A percentile compares a stretch with the other conserved stretches of the same genome.
phyloP scores from a whole-genome alignment of 352 stramenopile species.

The Bremia lactucae region DNA sequence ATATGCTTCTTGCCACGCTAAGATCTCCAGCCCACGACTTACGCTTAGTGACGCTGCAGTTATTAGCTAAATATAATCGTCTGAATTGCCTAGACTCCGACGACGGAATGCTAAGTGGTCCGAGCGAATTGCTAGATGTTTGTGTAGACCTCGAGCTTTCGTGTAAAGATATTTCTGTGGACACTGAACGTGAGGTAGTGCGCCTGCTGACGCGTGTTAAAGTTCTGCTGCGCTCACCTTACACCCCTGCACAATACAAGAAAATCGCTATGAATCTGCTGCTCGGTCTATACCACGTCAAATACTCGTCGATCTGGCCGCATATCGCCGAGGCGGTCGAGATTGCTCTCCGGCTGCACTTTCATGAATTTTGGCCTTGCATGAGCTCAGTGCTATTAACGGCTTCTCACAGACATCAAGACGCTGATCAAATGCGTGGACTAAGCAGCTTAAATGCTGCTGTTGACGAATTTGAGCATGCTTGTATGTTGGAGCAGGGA shows the following conservation, averaged over 20 bases:
- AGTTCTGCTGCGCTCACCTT: slow-evolving; percentile 51
- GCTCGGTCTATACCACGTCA: slow-evolving; percentile 80
- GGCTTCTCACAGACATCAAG: slow-evolving; percentile 35
- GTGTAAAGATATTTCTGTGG: slow-evolving; percentile 42
- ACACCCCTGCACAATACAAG: slow-evolving; percentile 76
- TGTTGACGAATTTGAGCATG: slow-evolving; percentile 30
- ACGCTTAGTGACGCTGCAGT: slow-evolving; percentile 55
- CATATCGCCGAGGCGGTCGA: slow-evolving; percentile 70
- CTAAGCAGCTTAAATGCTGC: slow-evolving; percentile 8
- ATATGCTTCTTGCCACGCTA: slow-evolving; percentile 42
- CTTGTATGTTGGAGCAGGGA: slow-evolving; percentile 48
- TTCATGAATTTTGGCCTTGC: slow-evolving; percentile 53
- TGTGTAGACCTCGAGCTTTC: slow-evolving; percentile 54
- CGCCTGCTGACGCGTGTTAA: slow-evolving; percentile 72
- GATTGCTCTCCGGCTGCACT: slow-evolving; percentile 36
- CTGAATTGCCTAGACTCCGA: slow-evolving; percentile 40
- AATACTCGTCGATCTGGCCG: slow-evolving; percentile 80
- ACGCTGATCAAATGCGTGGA: slow-evolving; percentile 6
- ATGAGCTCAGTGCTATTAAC: slow-evolving; percentile 41
- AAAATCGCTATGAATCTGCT: slow-evolving; percentile 61
- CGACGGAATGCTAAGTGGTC: slow-evolving; percentile 33
- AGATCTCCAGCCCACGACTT: slow-evolving; percentile 57
- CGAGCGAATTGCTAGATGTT: slow-evolving; percentile 60
- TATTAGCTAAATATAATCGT: slow-evolving; percentile 44
- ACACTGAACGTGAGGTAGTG: slow-evolving; percentile 77